These are phyloP conservation scores for Trametes maxima DNA, from an alignment of 768 basidiomycete genomes.

Conservation along the genomic window DNA sequence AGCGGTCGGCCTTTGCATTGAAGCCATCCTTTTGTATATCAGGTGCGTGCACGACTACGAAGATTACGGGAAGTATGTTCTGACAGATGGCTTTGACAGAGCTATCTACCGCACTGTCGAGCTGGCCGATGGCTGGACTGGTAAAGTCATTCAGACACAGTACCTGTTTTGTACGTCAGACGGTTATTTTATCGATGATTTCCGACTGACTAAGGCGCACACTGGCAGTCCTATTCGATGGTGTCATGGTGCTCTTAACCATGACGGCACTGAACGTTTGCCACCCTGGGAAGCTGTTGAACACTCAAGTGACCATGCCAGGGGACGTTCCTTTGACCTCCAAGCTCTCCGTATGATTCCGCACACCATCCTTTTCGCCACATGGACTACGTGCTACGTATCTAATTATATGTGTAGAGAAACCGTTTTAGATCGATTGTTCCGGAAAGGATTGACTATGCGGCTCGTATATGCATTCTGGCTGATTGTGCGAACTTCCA, in stretches of 20 bases:
- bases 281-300: not conserved
- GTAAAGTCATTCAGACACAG: not conserved
- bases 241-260: conserved; percentile 1
- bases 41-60: not conserved
- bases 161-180: not conserved
- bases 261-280: conserved; percentile 4
- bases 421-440: not conserved
- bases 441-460: no score
- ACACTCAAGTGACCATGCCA: not conserved
- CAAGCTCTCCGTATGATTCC: not conserved
- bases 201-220: not conserved
- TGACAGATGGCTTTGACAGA: not conserved
- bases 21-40: not conserved
- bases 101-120: conserved; percentile 1
- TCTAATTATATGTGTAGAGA: not conserved
- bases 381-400: not conserved
- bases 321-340: not conserved
- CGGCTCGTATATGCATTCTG: no score
- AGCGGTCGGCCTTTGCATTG: not conserved
- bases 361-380: not conserved
- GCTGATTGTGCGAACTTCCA: no score
- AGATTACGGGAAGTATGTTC: not conserved
- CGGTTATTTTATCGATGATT: no score
- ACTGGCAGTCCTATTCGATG: not conserved
- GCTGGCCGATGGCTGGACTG: not conserved